phyloP scores from a whole-genome alignment of 768 basidiomycete species.

The Boletus fagicola region DNA sequence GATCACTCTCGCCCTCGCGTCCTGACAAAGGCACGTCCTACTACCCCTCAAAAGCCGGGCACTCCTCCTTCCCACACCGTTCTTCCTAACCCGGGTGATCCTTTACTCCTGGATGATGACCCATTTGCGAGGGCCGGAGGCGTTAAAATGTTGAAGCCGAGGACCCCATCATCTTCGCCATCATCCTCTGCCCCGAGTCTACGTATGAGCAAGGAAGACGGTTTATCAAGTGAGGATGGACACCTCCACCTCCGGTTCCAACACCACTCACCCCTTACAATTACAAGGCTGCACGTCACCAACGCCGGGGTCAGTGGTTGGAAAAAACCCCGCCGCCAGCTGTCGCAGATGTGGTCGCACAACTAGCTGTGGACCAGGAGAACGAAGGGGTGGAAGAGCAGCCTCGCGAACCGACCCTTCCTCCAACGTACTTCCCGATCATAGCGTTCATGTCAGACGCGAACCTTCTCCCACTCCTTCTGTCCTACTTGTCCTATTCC shows the following conservation, averaged over 20 bases:
- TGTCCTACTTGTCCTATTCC: conserved; percentile 65
- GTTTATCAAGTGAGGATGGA: conserved; percentile 10
- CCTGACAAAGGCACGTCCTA: conserved; percentile 34
- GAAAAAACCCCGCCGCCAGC: conserved; percentile 39
- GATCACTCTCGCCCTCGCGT: conserved; percentile 25
- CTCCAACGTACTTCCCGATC: conserved; percentile 48
- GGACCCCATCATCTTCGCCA: not conserved
- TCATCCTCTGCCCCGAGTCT: not conserved
- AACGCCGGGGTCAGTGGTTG: conserved; percentile 40
- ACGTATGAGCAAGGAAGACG: conserved; percentile 4
- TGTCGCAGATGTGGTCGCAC: conserved; percentile 33
- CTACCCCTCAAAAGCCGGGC: conserved; percentile 30
- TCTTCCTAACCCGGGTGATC: conserved; percentile 14
- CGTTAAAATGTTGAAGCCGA: conserved; percentile 44
- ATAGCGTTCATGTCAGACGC: conserved; percentile 53
- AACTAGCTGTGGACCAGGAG: conserved; percentile 16
- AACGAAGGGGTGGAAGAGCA: conserved; percentile 11
- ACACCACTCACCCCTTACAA: conserved; percentile 35
- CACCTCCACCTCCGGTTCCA: not conserved
- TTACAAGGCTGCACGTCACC: conserved; percentile 40
- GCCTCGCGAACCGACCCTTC: conserved; percentile 22
- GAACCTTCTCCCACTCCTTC: conserved; percentile 49
- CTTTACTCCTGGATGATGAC: conserved; percentile 31
- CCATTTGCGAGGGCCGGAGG: conserved; percentile 56
- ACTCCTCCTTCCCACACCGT: conserved; percentile 10